Evolutionary conservation across 176 grass and related monocot genomes (phyloP), one percentile per base, ranked within the genome.

Genomic region (Ampelocalamus luodianensis): DNA sequence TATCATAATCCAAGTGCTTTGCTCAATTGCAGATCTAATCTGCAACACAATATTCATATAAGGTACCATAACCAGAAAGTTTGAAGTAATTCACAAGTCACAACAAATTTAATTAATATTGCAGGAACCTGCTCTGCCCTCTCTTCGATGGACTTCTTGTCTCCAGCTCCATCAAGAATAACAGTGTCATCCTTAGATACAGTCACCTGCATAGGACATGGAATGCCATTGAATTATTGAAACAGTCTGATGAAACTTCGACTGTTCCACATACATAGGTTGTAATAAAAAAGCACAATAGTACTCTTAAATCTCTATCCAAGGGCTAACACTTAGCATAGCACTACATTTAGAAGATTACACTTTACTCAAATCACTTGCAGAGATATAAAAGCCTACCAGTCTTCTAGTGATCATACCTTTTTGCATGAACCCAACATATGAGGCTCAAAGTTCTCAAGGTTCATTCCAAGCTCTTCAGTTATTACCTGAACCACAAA

Each of bases 101-200:
- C 0, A 10, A 50, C 13, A 24, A 11, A 22, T 18, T 8, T 23
- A 42, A 51, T 18, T 12, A 39, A 60, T 58, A 58, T 46, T 54
- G 59, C 34, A 92, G 16, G 32, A 67, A 96, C 96, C 84, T 94
- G 96, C 11, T 96, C 93, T 37, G 90, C 91, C 83, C 96, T 94
- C 85, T 96, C 93, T 66, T 96, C 93, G 63, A 99, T 94, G 45
- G 48, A 77, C 76, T 94, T 96, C 84, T 96, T 99, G 56, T 99
- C 93, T 18, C 96, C 96, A 69, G 89, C 79, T 63, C 93, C 96
- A 86, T 99, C 91, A 89, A 99, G 93, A 88, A 99, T 91, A 68
- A 99, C 96, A 72, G 96, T 99, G 80, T 99, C 91, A 76, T 99
- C 93, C 91, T 99, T 99, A 36, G 96, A 96, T 38, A 99, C 86